These are phyloP conservation scores for Viola odorata DNA, from an alignment of 345 rosid genomes.

Conservation along the genomic window DNA sequence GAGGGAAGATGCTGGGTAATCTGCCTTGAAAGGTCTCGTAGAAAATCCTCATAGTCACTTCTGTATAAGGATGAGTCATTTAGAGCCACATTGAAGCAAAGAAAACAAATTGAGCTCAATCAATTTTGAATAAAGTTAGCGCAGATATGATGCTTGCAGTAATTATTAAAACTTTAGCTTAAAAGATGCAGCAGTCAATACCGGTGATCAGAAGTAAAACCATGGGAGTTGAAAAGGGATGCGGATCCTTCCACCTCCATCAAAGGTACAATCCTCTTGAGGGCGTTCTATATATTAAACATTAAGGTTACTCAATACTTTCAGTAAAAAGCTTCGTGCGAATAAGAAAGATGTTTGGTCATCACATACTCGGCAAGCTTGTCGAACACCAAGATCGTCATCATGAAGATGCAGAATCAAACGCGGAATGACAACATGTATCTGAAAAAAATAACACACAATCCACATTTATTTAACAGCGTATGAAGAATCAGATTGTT, in stretches of 20 bases:
- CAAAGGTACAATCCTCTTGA: conserved; percentile 61
- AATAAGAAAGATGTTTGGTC: conserved; percentile 10
- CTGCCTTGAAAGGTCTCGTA: conserved; percentile 69
- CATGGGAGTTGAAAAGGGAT: conserved; percentile 46
- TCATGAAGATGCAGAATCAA: conserved; percentile 78
- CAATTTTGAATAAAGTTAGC: too few relatives aligned
- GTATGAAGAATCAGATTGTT: neutral
- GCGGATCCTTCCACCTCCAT: conserved; percentile 54
- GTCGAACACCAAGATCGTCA: conserved; percentile 65
- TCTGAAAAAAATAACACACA: conserved; percentile 39
- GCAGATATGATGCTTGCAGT: too few relatives aligned
- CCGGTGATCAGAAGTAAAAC: conserved; percentile 72
- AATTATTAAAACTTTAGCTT: conserved; percentile 1
- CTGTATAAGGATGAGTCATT: conserved; percentile 26
- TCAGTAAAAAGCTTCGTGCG: conserved; percentile 12
- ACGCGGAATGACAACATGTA: conserved; percentile 76
- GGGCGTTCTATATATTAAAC: conserved; percentile 48
- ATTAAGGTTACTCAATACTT: conserved; percentile 8
- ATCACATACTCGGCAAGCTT: conserved; percentile 76
- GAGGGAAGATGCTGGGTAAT: conserved; percentile 53
- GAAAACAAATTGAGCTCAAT: too few relatives aligned
- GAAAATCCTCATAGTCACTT: conserved; percentile 65
- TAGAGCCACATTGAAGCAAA: too few relatives aligned
- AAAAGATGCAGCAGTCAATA: conserved; percentile 21
- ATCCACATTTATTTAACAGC: neutral